Evolutionary conservation across 2,329 filamentous ascomycete genomes (phyloP), one percentile per base, ranked within the genome.

Genomic region (Aureobasidium sp.): DNA sequence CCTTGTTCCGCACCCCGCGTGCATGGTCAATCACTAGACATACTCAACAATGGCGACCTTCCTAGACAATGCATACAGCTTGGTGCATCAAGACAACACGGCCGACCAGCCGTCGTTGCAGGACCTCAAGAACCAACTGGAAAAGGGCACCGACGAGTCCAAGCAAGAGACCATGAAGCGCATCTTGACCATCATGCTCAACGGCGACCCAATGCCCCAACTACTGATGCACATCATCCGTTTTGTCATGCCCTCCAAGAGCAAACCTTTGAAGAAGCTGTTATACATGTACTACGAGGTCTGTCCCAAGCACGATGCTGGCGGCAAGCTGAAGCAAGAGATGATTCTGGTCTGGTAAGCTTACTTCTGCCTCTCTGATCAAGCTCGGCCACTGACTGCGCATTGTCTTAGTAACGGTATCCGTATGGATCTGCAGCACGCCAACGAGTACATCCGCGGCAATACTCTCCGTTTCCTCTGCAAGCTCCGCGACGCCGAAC

Each of bases 211-310:
- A 44, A 94, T 99, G 88, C 89, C 92, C 30, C 87, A 91, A 68
- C 82, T 99, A 25, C 86, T 99, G 69, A 99, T 99, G 94, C 94
- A 97, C 79, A 99, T 99, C 72, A 99, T 99, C 76, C 91, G 94
- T 75, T 99, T 99, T 75, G 92, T 99, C 70, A 99, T 99, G 94
- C 94, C 94, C 14, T 96, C 91, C 66, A 97, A 95, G 80, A 91
- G 89, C 77, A 99, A 99, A 80, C 81, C 88, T 45, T 81, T 99
- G 70, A 99, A 99, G 85, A 99, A 99, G 81, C 83, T 99, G 64
- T 84, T 99, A 61, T 99, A 99, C 79, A 94, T 99, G 76, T 99
- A 99, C 81, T 97, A 97, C 75, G 94, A 99, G 78, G 94, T 97
- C 74, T 97, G 94, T 75, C 94, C 93, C 44, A 99, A 99, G 80